phyloP scores from a whole-genome alignment of 1,284 basidiomycete species.

The Ceratorhiza oryzae-sativae region DNA sequence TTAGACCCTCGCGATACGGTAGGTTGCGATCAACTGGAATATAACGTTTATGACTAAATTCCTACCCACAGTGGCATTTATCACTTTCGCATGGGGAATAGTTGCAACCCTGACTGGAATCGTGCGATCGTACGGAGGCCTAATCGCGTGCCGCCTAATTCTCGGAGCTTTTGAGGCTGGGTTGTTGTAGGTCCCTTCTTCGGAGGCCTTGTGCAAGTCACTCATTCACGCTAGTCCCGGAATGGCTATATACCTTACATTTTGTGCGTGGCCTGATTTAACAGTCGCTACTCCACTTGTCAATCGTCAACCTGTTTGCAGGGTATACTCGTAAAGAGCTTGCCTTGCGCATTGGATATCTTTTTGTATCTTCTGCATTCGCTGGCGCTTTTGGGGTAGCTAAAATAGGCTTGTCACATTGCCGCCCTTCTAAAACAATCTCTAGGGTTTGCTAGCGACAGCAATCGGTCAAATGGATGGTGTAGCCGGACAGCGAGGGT shows the following conservation, averaged over 20 bases:
- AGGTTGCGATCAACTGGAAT: neutral
- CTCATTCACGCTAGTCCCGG: conserved; percentile 36
- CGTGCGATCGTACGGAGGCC: conserved; percentile 38
- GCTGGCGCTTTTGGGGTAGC: conserved; percentile 42
- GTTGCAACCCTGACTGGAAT: conserved; percentile 41
- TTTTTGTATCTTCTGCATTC: conserved; percentile 41
- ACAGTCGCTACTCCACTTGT: neutral
- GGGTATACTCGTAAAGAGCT: conserved; percentile 38
- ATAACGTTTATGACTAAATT: too few relatives aligned
- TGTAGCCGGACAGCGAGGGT: conserved; percentile 39
- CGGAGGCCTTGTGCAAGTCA: neutral
- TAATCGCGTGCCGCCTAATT: conserved; percentile 41
- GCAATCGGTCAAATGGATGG: conserved; percentile 42
- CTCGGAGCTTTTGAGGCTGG: conserved; percentile 43
- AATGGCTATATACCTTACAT: conserved; percentile 42
- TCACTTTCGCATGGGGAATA: conserved; percentile 41
- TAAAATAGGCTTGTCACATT: neutral
- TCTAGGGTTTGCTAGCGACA: conserved; percentile 41
- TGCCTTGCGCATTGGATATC: conserved; percentile 41
- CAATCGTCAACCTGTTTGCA: neutral
- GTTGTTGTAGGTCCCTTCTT: conserved; percentile 38
- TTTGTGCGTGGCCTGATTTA: conserved; percentile 33
- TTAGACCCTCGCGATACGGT: conserved; percentile 42
- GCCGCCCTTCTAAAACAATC: neutral
- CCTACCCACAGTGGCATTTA: conserved; percentile 19